These are phyloP conservation scores for Neoscytalidium dimidiatum DNA, from an alignment of 2,329 filamentous ascomycete genomes.

Conservation along the genomic window DNA sequence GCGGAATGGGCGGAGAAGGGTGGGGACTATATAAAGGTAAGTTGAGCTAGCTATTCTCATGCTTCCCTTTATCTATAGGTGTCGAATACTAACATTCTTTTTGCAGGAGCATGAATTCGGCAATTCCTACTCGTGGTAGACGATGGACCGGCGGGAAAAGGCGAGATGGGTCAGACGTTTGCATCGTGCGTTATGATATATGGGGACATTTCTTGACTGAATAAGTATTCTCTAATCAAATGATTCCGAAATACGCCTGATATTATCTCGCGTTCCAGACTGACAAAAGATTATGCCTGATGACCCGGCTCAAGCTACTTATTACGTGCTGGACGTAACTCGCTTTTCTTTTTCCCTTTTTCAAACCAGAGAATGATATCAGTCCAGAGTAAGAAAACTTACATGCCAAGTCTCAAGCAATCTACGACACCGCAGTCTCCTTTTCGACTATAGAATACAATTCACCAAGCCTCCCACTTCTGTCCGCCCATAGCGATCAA, in stretches of 20 bases:
- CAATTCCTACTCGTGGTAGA: conserved; percentile 18
- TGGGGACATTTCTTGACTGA: background rate
- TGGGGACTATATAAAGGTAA: conserved; percentile 84
- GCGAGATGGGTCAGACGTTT: background rate
- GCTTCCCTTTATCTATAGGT: background rate
- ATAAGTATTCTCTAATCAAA: background rate
- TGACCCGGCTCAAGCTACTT: no score
- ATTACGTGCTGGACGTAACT: no score
- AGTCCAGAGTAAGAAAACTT: no score
- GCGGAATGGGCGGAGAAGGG: conserved; percentile 93
- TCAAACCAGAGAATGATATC: no score
- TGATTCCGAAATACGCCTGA: background rate
- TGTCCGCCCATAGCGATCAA: conserved; percentile 74
- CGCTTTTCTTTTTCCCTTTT: no score
- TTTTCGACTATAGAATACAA: background rate
- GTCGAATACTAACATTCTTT: background rate
- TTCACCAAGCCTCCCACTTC: conserved; percentile 63
- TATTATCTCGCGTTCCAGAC: no score
- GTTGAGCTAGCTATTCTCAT: background rate
- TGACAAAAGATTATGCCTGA: no score
- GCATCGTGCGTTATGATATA: background rate
- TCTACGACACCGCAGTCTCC: no score
- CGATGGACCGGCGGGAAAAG: no score
- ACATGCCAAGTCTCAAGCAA: no score
- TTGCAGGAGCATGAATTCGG: conserved; percentile 18